Percentiles rank a stretch among this genome's conserved stretches.
Evolutionary conservation across 352 stramenopile species (phyloP).

Genomic region (Globisporangium takayamanum): DNA sequence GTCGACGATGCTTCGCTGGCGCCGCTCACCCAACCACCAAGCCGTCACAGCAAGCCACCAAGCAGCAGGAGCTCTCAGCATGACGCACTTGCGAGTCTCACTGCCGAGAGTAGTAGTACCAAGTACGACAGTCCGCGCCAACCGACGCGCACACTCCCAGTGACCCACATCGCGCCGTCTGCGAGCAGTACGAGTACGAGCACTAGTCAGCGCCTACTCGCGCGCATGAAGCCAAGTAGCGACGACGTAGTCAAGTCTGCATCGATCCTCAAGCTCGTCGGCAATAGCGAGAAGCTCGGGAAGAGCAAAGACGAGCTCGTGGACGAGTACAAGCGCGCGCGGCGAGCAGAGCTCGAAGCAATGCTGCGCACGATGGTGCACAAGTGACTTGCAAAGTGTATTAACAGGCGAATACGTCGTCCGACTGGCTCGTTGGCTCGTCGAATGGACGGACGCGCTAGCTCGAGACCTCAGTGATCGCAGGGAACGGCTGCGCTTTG

Average conservation of each 20-base stretch:
- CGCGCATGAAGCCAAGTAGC: background rate
- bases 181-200: background rate
- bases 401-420: background rate
- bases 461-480: constrained; percentile 70
- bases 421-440: background rate
- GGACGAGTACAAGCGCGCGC: constrained; percentile 56
- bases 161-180: too few relatives aligned
- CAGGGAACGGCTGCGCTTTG: constrained; percentile 92
- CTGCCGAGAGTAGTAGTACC: background rate
- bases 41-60: background rate
- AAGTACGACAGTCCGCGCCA: constrained; percentile 9
- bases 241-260: constrained; percentile 21
- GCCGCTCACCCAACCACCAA: background rate
- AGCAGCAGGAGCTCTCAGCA: background rate
- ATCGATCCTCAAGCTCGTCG: constrained; percentile 61
- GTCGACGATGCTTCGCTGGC: background rate
- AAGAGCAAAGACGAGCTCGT: constrained; percentile 52
- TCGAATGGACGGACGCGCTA: constrained; percentile 16
- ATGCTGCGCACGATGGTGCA: constrained; percentile 66
- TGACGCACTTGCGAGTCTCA: constrained; percentile 9
- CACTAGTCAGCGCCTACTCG: background rate
- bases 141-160: constrained; percentile 1
- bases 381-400: constrained; percentile 17
- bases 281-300: constrained; percentile 21
- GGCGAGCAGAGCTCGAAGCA: constrained; percentile 53